Percentiles rank a stretch among this genome's conserved stretches.
Conservation (phyloP, 2,329 filamentous ascomycete genomes). For the Clarireedia paspali region DNA sequence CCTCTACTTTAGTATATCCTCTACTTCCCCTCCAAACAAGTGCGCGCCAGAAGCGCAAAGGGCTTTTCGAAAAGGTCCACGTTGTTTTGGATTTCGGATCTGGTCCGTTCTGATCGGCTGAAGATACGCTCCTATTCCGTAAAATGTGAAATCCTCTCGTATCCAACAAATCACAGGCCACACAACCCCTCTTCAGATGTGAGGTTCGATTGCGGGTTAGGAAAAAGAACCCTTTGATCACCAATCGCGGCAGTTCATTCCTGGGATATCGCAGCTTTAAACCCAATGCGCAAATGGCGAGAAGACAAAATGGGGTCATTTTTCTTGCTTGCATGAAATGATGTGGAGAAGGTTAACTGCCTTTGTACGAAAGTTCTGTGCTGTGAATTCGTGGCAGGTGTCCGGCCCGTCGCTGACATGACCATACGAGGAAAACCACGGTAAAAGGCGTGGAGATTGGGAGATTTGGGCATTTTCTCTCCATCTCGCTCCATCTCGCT, state of each 20-base stretch:
- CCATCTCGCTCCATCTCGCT: neutral
- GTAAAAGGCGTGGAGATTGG: neutral
- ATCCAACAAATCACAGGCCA: constrained; percentile 1
- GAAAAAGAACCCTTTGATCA: neutral
- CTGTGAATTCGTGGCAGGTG: neutral
- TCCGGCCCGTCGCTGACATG: neutral
- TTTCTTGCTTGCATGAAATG: neutral
- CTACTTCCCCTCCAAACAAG: too few species aligned
- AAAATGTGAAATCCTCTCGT: too few species aligned
- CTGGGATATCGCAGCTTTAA: neutral
- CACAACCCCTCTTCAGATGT: constrained; percentile 5
- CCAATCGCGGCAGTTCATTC: constrained; percentile 5
- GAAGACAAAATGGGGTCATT: constrained; percentile 1
- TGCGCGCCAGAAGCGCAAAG: constrained; percentile 22
- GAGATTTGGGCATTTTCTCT: neutral
- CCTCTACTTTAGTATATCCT: too few species aligned
- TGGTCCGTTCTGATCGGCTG: constrained; percentile 16
- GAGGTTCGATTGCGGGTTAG: neutral
- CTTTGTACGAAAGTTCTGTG: neutral
- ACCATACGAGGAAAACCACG: neutral
- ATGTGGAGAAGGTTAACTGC: neutral
- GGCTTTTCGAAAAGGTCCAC: constrained; percentile 11
- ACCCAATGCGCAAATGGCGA: neutral
- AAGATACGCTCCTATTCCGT: constrained; percentile 11
- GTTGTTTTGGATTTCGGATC: constrained; percentile 17